Evolutionary conservation across 495 filamentous ascomycete genomes (phyloP), one percentile per base, ranked within the genome.

Genomic region (Bacidia rubella): DNA sequence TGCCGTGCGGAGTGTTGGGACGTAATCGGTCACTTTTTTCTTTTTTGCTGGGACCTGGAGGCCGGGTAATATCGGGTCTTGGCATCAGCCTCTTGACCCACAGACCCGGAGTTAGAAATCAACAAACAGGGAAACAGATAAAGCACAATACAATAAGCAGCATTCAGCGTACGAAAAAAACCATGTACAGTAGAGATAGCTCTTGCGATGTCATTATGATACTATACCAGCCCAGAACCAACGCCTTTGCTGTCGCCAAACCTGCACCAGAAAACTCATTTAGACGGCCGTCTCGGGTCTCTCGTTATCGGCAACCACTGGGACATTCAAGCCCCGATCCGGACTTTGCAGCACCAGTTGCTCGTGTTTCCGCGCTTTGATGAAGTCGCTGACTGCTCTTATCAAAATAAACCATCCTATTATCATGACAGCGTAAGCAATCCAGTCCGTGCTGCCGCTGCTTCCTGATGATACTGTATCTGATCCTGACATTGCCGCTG

Each of bases 391-490:
- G 45, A 95, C 82, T 12, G 87, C 78, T 61, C 86, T 76, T 55
- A 98, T 97, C 49, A 98, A 68, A 48, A 98, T 87, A 58, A 97
- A 97, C 92, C 92, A 98, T 2, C 92, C 92, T 12, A 96, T 83
- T 66, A 98, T 85, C 92, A 98, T 98, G 53, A 98, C 67, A 10
- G 85, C 65, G 62, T 97, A 97, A n/a, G 90, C 86, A 32, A 90
- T 69, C 85, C 83, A 95, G 58, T 97, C 90, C 57, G 75, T 85
- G 54, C 79, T 80, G 11, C 73, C 72, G 49, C 90, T 76, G 10
- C 74, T 75, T 20, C 68, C 62, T 3, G 69, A 56, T 15, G 65
- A 62, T 26, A 62, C 63, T 38, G 59, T 65, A 55, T 63, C 43
- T 46, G 54, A 46, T 25, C 54, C 52, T 26, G 51, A 54, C 21